These are phyloP conservation scores for Mucuna pruriens DNA, from an alignment of 306 rosid species.

Conservation along the genomic window DNA sequence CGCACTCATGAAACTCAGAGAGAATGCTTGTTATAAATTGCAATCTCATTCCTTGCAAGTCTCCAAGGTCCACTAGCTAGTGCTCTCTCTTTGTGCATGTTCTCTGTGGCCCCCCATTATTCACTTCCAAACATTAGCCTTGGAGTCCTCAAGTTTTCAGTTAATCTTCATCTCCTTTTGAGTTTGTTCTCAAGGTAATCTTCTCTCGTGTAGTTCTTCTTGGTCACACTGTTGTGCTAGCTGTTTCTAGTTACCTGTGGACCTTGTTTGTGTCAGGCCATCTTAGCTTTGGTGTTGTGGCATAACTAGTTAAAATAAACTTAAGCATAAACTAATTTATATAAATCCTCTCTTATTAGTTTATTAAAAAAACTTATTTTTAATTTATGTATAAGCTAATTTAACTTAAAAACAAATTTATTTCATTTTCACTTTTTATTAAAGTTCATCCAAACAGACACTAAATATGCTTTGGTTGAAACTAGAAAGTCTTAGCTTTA, in stretches of 20 bases:
- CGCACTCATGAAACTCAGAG: conserved; percentile 28
- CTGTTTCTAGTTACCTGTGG: background rate
- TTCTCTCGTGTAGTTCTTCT: conserved; percentile 30
- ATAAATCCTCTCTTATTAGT: no score
- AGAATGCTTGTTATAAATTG: conserved; percentile 30
- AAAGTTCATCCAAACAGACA: no score
- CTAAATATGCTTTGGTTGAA: background rate
- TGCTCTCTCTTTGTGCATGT: conserved; percentile 1
- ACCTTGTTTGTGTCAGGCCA: conserved; percentile 17
- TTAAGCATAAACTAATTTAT: no score
- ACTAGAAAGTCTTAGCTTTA: background rate
- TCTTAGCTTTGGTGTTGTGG: background rate
- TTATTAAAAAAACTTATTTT: no score
- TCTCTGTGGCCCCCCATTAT: background rate
- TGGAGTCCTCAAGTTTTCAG: conserved; percentile 12
- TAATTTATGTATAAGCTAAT: no score
- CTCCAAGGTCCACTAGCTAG: conserved; percentile 33
- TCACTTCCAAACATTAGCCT: conserved; percentile 7
- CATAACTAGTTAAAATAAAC: no score
- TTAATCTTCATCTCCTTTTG: background rate
- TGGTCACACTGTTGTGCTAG: conserved; percentile 5
- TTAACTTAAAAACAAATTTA: no score
- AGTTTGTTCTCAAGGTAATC: conserved; percentile 37
- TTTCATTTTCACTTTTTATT: no score
- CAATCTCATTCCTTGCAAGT: background rate